Evolutionary conservation across 2,329 filamentous ascomycete genomes (phyloP), one percentile per base, ranked within the genome.

Genomic region (Fusarium buxicola): DNA sequence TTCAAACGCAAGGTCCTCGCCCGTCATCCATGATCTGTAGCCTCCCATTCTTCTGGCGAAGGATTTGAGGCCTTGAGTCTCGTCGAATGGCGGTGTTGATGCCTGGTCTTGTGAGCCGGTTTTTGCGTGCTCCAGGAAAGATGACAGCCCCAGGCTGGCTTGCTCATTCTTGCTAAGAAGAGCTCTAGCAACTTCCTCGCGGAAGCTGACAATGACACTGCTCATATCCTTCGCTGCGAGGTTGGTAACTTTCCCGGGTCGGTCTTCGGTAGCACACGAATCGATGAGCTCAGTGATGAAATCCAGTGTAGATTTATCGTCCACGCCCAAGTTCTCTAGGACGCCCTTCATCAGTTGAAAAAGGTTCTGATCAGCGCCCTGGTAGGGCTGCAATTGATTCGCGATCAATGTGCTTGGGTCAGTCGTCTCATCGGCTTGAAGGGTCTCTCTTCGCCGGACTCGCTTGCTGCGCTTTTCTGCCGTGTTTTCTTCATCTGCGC

Each of bases 401-500:
- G 84, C 82, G 48, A 83, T 79, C 24, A 83, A 75, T 1, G 80
- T 81, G 46, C 79, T 82, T 7, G 84, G 78, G 58, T 88, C 85
- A 12, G 82, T 72, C 1, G 76, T 73, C 44, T 87, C 86, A 31
- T 85, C 86, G 5, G 77, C 74, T 10, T 82, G 79, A 4, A 81
- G 84, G 38, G 89, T 87, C 32, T 79, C 77, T 46, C 76, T 67
- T 50, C 88, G 81, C 40, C 88, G 82, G 27, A 87, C 87, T 45
- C 88, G 80, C 69, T 90, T 91, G 73, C 87, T 89, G 54, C 87
- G 80, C 69, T 89, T 89, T 49, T 85, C 83, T 10, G 84, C 80
- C 2, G 77, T 78, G 21, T 79, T 81, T 30, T 89, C 86, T 47
- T 89, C 86, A 8, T 87, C 85, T 1, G 71, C 78, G 0, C 74